Base-by-base conservation (phyloP, 179 eudicot species). In the Camellia oleifera region DNA sequence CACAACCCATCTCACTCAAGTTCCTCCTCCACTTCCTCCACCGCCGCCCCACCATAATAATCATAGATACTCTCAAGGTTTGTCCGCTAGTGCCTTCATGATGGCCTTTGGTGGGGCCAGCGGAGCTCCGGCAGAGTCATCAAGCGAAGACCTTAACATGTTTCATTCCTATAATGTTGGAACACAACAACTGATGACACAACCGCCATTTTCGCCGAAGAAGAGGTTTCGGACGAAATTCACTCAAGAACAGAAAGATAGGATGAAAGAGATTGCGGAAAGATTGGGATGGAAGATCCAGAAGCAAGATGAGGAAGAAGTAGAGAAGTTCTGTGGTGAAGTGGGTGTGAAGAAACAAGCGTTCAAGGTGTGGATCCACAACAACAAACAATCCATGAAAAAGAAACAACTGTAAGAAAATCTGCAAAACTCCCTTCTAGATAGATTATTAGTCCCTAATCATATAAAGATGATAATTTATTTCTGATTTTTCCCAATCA, bases 291-390 rank as follows among this genome's bases (percentile, higher is more conserved):
- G 98, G 98, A 90, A 76, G 71, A 89, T 94, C 13, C 91, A 87
- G 81, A 94, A 90, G 78, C 87, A 89, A 66, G 83, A 85, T n/a
- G 95, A 94, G 45, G 74, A 26, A 0, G 83, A 80, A 5, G 87
- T 94, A 23, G 80, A 81, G 60, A 65, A 71, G 48, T 88, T 94
- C 62, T 94, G 97, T 44, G 46, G 53, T 13, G 90, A 91, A 45
- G 81, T 85, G 3, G 98, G 95, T 4, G 85, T 94, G 40, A 88
- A 87, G 71, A 84, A 90, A 15, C 88, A 84, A 60, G 98, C 89
- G 20, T 90, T 94, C 77, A 94, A 92, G 74, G 98, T 94, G 62
- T 94, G 98, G 98, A 89, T 94, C 92, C 98, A 94, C 69, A 94
- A 94, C 76, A 89, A 88, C 80, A 94, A 92, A 70, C 91, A 87